Evolutionary conservation across 2,329 filamentous ascomycete genomes (phyloP).

Genomic region (Cladosporium sp.): DNA sequence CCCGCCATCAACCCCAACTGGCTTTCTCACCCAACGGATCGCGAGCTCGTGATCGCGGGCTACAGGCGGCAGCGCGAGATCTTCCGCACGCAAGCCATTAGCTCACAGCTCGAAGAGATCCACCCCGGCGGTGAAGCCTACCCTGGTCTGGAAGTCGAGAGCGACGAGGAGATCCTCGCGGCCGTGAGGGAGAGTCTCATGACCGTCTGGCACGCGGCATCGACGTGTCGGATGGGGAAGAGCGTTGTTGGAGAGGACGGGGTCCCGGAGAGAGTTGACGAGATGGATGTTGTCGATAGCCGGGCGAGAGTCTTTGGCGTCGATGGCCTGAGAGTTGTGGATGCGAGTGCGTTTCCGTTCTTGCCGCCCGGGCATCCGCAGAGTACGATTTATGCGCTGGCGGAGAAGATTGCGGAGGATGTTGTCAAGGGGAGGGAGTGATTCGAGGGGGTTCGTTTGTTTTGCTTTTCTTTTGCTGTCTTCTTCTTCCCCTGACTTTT

Average conservation of each 20-base stretch:
- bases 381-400: constrained; percentile 16
- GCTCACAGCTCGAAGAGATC: constrained; percentile 17
- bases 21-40: constrained; percentile 29
- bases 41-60: constrained; percentile 27
- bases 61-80: constrained; percentile 28
- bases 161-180: constrained; percentile 12
- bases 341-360: constrained; percentile 19
- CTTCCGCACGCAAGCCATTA: constrained; percentile 20
- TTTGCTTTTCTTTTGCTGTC: not conserved
- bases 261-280: constrained; percentile 10
- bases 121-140: constrained; percentile 24
- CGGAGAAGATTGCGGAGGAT: constrained; percentile 9
- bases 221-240: constrained; percentile 19
- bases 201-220: constrained; percentile 14
- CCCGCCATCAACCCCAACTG: constrained; percentile 33
- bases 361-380: constrained; percentile 24
- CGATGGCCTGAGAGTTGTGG: constrained; percentile 19
- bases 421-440: not conserved
- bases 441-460: not conserved
- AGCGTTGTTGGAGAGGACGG: not conserved
- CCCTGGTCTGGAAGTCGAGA: constrained; percentile 20
- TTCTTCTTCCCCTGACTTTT: not conserved
- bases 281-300: constrained; percentile 19
- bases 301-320: constrained; percentile 20
- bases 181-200: constrained; percentile 1